Evolutionary conservation across 345 rosid species (phyloP), one percentile per base, ranked within the genome.

Genomic region (Eutrema yunnanense): DNA sequence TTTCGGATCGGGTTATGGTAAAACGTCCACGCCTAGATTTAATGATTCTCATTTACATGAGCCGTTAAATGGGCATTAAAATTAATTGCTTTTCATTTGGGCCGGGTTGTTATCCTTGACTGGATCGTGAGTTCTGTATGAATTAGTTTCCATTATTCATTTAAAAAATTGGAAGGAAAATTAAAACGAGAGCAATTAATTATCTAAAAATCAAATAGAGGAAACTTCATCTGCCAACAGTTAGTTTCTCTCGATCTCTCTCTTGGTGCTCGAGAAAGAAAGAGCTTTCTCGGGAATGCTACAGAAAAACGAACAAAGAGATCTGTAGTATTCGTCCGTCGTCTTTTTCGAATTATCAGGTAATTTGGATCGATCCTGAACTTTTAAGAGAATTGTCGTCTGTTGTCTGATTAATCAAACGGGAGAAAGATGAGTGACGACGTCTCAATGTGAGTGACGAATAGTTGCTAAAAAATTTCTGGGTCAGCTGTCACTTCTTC

Each of bases 401-500:
- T 27, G n/a, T 44, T 42, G 13, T 55, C 75, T 54, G 30, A 47
- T 29, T 40, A 60, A 69, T 50, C 56, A 13, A 64, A 58, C 9
- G 34, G 2, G 32, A 43, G 36, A 46, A 22, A 10, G 26, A 19
- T 53, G 47, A 57, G 46, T 41, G 62, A 59, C 0, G 46, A 41
- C 59, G 66, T 69, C 64, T 26, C 42, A 72, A 62, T 81, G 36
- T 69, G 54, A 41, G 63, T 67, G 78, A 36, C 51, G 50, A 50
- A 67, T 78, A 66, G 4, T 66, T 44, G 36, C 14, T 2, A 61
- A 66, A 29, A 0, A 13, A 38, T 47, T 71, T 77, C n/a, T 82
- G 50, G 86, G 76, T 88, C 79, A 66, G 84, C 70, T 78, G 83
- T 88, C 90, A 78, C 80, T 82, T 78, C 22, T 26, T 52, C 62